Conservation (phyloP, 345 rosid species). For the Mercurialis annua region DNA sequence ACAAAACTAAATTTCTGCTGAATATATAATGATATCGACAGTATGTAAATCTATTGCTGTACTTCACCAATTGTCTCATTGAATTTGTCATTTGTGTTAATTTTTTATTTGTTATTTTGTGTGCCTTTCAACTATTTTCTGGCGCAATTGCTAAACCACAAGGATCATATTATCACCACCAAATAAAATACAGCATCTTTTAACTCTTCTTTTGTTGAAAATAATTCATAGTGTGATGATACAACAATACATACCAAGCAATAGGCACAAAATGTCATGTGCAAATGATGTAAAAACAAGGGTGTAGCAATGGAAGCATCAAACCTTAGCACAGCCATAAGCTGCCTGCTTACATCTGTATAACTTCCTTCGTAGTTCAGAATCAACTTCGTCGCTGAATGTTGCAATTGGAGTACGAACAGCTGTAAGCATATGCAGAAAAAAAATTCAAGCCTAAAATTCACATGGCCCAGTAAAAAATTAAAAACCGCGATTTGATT, state of each 20-base stretch:
- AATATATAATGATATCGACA: not conserved
- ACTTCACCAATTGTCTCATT: not conserved
- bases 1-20: not conserved
- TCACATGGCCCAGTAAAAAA: not conserved
- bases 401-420: not conserved
- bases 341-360: constrained; percentile 11
- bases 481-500: not conserved
- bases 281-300: not conserved
- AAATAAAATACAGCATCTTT: not conserved
- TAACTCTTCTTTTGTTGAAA: not conserved
- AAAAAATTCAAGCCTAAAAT: not conserved
- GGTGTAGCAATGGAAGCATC: not conserved
- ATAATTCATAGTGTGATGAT: not conserved
- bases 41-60: not conserved
- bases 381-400: not conserved
- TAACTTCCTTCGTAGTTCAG: not conserved
- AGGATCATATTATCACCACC: not conserved
- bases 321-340: not conserved
- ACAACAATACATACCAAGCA: not conserved
- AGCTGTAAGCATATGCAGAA: constrained; percentile 6
- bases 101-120: not conserved
- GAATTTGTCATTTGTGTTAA: no score
- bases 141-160: no score
- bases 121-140: no score
- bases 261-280: not conserved